Conservation (phyloP, 2,329 filamentous ascomycete species). For the Venturia aucupariae region DNA sequence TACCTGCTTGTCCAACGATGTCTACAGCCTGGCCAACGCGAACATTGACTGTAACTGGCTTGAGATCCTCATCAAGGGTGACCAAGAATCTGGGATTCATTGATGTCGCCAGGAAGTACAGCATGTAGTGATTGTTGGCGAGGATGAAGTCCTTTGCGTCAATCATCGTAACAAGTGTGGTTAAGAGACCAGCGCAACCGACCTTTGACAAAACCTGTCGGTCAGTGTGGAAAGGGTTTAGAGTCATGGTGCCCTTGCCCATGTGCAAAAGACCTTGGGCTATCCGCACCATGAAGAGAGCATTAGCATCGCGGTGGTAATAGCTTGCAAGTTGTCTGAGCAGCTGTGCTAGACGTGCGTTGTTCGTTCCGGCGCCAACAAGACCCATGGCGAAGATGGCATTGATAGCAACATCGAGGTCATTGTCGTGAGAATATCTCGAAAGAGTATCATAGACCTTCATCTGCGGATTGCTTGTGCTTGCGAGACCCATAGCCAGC, state of each 20-base stretch:
- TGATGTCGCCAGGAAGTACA: constrained; percentile 93
- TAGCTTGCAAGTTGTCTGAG: constrained; percentile 93
- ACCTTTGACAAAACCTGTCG: constrained; percentile 91
- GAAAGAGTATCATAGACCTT: constrained; percentile 98
- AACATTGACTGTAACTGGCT: constrained; percentile 91
- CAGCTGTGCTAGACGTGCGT: constrained; percentile 88
- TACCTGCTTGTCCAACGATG: constrained; percentile 91
- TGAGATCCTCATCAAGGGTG: constrained; percentile 87
- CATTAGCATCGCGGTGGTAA: constrained; percentile 93
- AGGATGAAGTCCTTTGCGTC: constrained; percentile 82
- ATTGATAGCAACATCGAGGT: constrained; percentile 96
- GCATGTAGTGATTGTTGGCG: constrained; percentile 70
- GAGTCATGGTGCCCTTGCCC: constrained; percentile 93
- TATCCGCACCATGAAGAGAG: constrained; percentile 98
- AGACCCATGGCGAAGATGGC: constrained; percentile 99
- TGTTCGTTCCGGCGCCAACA: constrained; percentile 93
- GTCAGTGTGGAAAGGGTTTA: constrained; percentile 99
- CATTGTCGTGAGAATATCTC: constrained; percentile 95
- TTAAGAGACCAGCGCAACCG: constrained; percentile 76
- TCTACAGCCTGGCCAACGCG: constrained; percentile 97
- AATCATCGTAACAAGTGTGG: constrained; percentile 86
- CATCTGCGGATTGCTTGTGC: constrained; percentile 98
- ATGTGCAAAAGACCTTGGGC: constrained; percentile 96
- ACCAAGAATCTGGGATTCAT: constrained; percentile 97
- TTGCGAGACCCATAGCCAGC: constrained; percentile 91